Evolutionary conservation across 768 basidiomycete genomes (phyloP).

Genomic region (Trametes meyenii): DNA sequence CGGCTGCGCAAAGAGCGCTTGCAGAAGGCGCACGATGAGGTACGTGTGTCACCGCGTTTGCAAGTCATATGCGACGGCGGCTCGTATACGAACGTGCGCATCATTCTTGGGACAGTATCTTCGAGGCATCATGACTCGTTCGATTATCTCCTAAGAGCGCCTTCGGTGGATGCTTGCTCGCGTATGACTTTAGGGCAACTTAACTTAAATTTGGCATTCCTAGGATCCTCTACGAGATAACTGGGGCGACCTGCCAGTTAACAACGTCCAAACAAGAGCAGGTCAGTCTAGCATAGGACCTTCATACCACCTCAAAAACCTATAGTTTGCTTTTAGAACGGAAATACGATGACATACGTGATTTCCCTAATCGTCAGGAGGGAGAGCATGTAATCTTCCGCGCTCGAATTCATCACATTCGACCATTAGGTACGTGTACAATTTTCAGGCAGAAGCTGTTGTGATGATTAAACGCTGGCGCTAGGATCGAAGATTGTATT

Average conservation of each 20-base stretch:
- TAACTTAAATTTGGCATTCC: not conserved
- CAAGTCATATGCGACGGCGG: not conserved
- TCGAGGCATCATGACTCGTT: too few relatives aligned
- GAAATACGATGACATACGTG: conserved; percentile 9
- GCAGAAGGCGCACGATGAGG: conserved; percentile 23
- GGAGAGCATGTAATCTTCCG: conserved; percentile 80
- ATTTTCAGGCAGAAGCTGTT: not conserved
- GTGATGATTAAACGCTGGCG: not conserved
- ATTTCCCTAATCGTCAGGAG: conserved; percentile 55
- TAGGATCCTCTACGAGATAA: conserved; percentile 32
- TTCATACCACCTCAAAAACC: conserved; percentile 53
- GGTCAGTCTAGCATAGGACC: conserved; percentile 35
- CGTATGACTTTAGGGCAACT: too few relatives aligned
- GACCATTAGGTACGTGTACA: conserved; percentile 56
- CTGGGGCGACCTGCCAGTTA: conserved; percentile 87
- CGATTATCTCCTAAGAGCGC: too few relatives aligned
- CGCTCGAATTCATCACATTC: conserved; percentile 87
- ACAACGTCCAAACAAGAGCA: conserved; percentile 82
- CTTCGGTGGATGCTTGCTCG: too few relatives aligned
- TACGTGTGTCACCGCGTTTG: not conserved
- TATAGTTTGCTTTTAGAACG: conserved; percentile 32
- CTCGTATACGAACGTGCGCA: not conserved
- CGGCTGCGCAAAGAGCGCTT: conserved; percentile 21
- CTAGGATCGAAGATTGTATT: conserved; percentile 91
- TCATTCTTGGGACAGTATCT: not conserved